Conservation (phyloP, 2,329 filamentous ascomycete species). For the Fusarium brachygibbosum region DNA sequence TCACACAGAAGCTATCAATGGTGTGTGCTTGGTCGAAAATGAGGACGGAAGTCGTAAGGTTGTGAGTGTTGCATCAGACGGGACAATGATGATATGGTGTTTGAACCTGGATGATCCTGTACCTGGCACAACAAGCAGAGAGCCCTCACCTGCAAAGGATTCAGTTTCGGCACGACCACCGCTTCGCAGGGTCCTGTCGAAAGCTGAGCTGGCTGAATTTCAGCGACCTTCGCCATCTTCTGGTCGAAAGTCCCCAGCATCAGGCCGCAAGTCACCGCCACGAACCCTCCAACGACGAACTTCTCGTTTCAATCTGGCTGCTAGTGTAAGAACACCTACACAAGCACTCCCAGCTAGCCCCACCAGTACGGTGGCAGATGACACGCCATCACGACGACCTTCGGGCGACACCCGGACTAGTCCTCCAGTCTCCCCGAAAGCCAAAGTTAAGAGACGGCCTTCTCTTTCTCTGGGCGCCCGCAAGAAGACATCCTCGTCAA, state of each 20-base stretch:
- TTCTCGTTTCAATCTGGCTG: conserved; percentile 64
- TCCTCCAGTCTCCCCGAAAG: conserved; percentile 65
- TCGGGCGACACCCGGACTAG: conserved; percentile 62
- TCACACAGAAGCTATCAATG: conserved; percentile 93
- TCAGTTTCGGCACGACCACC: conserved; percentile 74
- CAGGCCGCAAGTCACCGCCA: conserved; percentile 68
- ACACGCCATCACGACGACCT: conserved; percentile 64
- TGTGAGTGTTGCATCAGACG: conserved; percentile 83
- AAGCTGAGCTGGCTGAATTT: conserved; percentile 87
- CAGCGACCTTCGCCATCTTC: conserved; percentile 64
- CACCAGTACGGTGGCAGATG: conserved; percentile 54
- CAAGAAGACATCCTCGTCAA: conserved; percentile 64
- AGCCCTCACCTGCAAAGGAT: conserved; percentile 68
- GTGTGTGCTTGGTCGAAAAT: conserved; percentile 78
- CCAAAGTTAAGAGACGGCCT: conserved; percentile 62
- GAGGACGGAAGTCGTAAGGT: conserved; percentile 69
- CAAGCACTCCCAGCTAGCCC: conserved; percentile 58
- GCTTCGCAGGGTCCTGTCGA: conserved; percentile 86
- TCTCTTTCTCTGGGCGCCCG: conserved; percentile 67
- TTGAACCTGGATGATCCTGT: conserved; percentile 64
- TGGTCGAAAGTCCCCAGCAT: conserved; percentile 64
- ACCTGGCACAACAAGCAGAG: conserved; percentile 60
- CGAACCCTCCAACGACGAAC: conserved; percentile 67
- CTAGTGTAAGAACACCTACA: conserved; percentile 56
- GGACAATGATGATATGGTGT: conserved; percentile 85